Evolutionary conservation across 2,329 filamentous ascomycete species (phyloP).

Genomic region (Cladosporium sp.): DNA sequence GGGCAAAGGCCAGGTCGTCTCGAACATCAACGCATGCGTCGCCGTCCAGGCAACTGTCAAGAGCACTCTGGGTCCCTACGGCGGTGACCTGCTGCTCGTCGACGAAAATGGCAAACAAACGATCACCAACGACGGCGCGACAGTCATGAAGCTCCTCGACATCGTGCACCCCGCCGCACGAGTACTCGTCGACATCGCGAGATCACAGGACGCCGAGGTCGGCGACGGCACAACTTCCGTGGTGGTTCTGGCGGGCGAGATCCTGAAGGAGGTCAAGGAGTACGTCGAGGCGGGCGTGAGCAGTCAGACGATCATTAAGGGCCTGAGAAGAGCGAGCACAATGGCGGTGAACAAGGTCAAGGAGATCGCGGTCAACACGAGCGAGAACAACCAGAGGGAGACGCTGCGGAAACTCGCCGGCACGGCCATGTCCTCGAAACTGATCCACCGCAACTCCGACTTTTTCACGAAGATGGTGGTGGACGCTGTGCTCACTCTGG

Average conservation of each 20-base stretch:
- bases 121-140: conserved; percentile 98
- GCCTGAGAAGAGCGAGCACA: conserved; percentile 73
- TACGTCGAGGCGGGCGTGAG: conserved; percentile 95
- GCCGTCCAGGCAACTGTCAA: conserved; percentile 95
- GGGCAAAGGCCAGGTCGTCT: conserved; percentile 91
- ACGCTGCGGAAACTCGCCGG: conserved; percentile 83
- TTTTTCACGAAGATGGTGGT: conserved; percentile 99
- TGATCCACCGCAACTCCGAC: conserved; percentile 92
- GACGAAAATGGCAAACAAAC: conserved; percentile 94
- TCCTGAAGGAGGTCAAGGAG: conserved; percentile 93
- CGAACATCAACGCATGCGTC: conserved; percentile 97
- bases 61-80: conserved; percentile 91
- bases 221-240: conserved; percentile 97
- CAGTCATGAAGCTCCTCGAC: conserved; percentile 99
- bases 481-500: conserved; percentile 87
- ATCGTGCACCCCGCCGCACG: conserved; percentile 96
- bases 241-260: conserved; percentile 93
- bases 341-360: conserved; percentile 99
- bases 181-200: conserved; percentile 95
- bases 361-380: conserved; percentile 86
- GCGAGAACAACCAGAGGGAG: conserved; percentile 76
- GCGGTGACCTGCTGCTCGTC: conserved; percentile 91
- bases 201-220: conserved; percentile 98
- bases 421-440: conserved; percentile 98
- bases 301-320: conserved; percentile 96